Base-by-base conservation (phyloP, 768 basidiomycete species). In the Sistotremastrum suecicum region DNA sequence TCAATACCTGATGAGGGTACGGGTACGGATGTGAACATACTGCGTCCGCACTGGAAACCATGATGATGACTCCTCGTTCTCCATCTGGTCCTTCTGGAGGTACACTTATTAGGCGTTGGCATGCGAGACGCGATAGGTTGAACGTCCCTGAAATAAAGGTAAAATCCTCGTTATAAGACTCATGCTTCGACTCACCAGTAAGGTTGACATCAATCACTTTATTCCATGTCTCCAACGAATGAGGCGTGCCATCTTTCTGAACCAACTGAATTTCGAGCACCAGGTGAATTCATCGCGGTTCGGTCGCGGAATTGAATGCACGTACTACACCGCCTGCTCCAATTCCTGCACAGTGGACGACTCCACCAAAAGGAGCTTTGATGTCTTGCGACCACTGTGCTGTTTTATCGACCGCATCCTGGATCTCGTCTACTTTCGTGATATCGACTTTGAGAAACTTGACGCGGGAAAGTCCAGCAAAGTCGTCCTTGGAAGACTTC, bases 251-350 rank as follows among this genome's bases (percentile, higher is more conserved):
- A 7, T 51, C 46, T 41, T 47, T 45, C 7, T 51, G 42, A 20
- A 56, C 46, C 4, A 53, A 48, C 52, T 50, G 44, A 7, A 9
- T 7, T 20, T 20, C 20, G 20, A 20, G 20, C 20, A 20, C 20
- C 20, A 41, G 45, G 12, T 12, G 32, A 12, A 44, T 9, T 34
- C 11, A 33, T 6, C 35, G 11, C 10, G 34, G 7, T 37, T 8
- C 9, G 7, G 28, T 29, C 43, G 11, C 37, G 42, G 20, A 20
- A 20, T 20, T 20, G 20, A 20, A 20, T 20, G 20, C 2, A 11
- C 51, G 29, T 42, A 55, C 56, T 48, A 54, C 56, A 5, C 53
- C 53, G 0, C 41, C 55, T 41, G 50, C 51, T 30, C 51, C 58
- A 4, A 59, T 47, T 1, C 56, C 58, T 2, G 49, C 58, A 11